A percentile compares a stretch with the other conserved stretches of the same genome.
Conservation (phyloP, 2,329 filamentous ascomycete genomes). For the Pseudogymnoascus sp. region DNA sequence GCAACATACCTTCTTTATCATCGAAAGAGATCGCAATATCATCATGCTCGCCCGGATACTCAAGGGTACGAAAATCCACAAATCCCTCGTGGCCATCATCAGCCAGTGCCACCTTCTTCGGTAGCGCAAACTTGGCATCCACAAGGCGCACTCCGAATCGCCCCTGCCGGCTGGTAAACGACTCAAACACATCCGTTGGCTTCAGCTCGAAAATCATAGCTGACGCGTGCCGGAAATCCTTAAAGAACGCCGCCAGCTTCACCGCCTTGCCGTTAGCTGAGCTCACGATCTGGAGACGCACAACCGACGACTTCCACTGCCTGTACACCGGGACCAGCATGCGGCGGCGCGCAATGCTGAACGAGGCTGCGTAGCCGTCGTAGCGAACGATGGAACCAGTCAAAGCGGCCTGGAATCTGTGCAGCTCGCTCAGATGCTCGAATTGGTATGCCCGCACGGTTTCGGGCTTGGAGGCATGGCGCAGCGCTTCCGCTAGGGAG, state of each 20-base stretch:
- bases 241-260: conserved; percentile 75
- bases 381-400: conserved; percentile 70
- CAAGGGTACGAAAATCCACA: conserved; percentile 77
- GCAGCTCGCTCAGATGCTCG: conserved; percentile 54
- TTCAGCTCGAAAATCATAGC: conserved; percentile 81
- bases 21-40: conserved; percentile 85
- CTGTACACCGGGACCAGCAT: conserved; percentile 91
- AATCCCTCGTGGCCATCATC: conserved; percentile 59
- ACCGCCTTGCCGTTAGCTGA: conserved; percentile 54
- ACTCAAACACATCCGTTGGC: conserved; percentile 71
- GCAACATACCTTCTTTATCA: conserved; percentile 58
- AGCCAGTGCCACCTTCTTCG: conserved; percentile 36
- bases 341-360: conserved; percentile 69
- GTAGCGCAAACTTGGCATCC: conserved; percentile 79
- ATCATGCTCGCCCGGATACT: conserved; percentile 87
- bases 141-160: conserved; percentile 69
- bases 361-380: conserved; percentile 59
- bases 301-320: conserved; percentile 72
- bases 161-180: conserved; percentile 39
- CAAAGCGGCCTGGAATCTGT: conserved; percentile 65
- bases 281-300: conserved; percentile 68
- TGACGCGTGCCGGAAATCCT: conserved; percentile 72
- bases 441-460: conserved; percentile 63
- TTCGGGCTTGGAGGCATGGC: conserved; percentile 45
- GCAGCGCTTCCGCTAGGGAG: conserved; percentile 44